Conservation (phyloP, 2,329 filamentous ascomycete genomes). For the Microsporum audouinii region DNA sequence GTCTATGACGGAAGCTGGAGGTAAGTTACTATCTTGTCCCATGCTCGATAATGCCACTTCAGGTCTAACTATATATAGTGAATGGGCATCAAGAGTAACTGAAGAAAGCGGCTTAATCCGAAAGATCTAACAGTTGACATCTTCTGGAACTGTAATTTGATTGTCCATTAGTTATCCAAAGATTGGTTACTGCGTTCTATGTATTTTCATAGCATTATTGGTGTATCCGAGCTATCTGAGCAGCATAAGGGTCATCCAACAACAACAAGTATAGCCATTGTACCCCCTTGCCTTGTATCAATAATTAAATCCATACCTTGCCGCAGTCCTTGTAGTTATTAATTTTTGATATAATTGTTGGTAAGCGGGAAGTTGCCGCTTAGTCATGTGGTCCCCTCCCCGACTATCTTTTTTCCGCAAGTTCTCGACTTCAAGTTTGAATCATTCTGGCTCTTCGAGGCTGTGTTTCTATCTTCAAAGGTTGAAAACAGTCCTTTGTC, state of each 20-base stretch:
- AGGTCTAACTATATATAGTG: conserved; percentile 22
- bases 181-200: background rate
- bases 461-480: conserved; percentile 1
- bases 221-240: background rate
- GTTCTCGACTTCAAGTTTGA: conserved; percentile 2
- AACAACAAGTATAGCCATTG: background rate
- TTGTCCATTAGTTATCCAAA: background rate
- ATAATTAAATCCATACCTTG: background rate
- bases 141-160: background rate
- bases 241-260: background rate
- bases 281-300: background rate
- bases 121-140: conserved; percentile 14
- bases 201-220: background rate
- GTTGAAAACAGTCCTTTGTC: background rate
- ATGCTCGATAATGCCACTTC: conserved; percentile 10
- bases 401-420: background rate
- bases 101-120: conserved; percentile 36
- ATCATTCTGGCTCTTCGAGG: background rate
- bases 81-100: conserved; percentile 42
- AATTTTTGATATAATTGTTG: background rate
- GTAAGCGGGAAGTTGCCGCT: background rate
- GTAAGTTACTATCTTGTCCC: conserved; percentile 40
- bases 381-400: conserved; percentile 5
- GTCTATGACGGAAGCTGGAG: conserved; percentile 98
- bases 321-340: background rate